Percentiles rank a stretch among this genome's conserved stretches.
phyloP scores from a whole-genome alignment of 208 protist genomes.

The Jaenimonas drosophilae region DNA sequence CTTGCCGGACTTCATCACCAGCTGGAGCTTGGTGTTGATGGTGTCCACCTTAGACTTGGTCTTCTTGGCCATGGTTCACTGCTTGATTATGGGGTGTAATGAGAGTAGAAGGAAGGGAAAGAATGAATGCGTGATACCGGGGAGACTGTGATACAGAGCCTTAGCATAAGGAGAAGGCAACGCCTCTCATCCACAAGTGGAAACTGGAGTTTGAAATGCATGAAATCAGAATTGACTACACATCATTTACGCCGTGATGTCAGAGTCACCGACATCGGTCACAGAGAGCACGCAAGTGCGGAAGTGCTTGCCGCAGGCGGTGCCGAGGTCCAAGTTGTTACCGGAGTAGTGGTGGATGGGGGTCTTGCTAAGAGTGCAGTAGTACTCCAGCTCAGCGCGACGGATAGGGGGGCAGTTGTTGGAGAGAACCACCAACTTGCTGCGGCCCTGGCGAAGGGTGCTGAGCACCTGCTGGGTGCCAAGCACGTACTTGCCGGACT shows the following conservation, averaged over 20 bases:
- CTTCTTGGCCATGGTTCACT: conserved; percentile 86
- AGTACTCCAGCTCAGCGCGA: conserved; percentile 99
- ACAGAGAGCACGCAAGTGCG: conserved; percentile 95
- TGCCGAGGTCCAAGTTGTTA: conserved; percentile 98
- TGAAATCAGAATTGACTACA: conserved; percentile 2
- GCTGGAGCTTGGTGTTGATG: conserved; percentile 98
- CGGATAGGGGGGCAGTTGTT: conserved; percentile 98
- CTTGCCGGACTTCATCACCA: conserved; percentile 99
- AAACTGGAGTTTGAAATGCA: conserved; percentile 8
- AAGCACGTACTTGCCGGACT: conserved; percentile 98
- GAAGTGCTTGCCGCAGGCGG: conserved; percentile 99
- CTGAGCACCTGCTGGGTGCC: conserved; percentile 97
- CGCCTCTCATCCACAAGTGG: not conserved
- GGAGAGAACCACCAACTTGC: conserved; percentile 98
- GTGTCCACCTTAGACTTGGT: conserved; percentile 96
- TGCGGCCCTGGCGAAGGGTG: conserved; percentile 95
- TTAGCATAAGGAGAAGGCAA: not conserved
- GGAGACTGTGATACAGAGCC: too few species aligned
- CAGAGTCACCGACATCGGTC: conserved; percentile 96
- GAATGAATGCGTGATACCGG: too few species aligned
- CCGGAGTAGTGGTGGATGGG: conserved; percentile 98
- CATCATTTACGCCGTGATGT: conserved; percentile 92
- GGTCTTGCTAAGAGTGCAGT: conserved; percentile 99
- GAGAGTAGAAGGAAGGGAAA: conserved; percentile 10
- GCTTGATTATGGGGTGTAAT: conserved; percentile 1